Base-by-base conservation (phyloP, 116 monocot species). In the Trichopus zeylanicus region DNA sequence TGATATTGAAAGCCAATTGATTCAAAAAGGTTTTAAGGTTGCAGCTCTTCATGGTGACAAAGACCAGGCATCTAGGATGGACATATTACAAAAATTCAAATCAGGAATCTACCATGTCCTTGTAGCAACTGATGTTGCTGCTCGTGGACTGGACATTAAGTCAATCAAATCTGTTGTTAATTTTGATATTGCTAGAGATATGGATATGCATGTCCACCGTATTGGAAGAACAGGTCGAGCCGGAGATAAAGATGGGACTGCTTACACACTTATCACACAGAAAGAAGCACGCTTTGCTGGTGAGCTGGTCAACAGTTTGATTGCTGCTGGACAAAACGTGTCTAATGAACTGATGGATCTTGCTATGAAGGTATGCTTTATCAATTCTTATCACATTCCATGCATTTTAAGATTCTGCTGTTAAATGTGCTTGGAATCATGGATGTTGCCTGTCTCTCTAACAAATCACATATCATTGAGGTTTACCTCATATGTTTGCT, bases 121-220 rank as follows among this genome's bases (percentile, higher is more conserved):
- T 33, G 65, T 99, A 55, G 99, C 99, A 31, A 99, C 99, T 56
- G 99, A 99, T 83, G 99, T 99, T 61, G 99, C 99, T 51, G 99
- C 99, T 26, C 91, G 99, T 59, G 99, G 99, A 42, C 78, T 99
- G 30, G 99, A 99, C 64, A 99, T 99, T 53, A 99, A 92, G 55
- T 99, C 99, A 29, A 85, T 99, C 16, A 99, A 99, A 66, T 85
- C 99, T 31, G 99, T 99, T 61, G 92, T 99, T 54, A 99, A 99
- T 67, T 92, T 82, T 57, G 92, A 99, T 66, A 85, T 88, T 67
- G 99, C 99, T 2, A 92, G 76, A 81, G 99, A 92, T 46, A 88
- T 99, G 92, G 92, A 99, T 63, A 99, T 88, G 88, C 99, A 99
- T 75, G 88, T 99, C 48, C 99, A 99, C 59, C 91, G 99, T 56